Base-by-base conservation (phyloP, 2,329 filamentous ascomycete species). In the Ophiostoma pallidulum region DNA sequence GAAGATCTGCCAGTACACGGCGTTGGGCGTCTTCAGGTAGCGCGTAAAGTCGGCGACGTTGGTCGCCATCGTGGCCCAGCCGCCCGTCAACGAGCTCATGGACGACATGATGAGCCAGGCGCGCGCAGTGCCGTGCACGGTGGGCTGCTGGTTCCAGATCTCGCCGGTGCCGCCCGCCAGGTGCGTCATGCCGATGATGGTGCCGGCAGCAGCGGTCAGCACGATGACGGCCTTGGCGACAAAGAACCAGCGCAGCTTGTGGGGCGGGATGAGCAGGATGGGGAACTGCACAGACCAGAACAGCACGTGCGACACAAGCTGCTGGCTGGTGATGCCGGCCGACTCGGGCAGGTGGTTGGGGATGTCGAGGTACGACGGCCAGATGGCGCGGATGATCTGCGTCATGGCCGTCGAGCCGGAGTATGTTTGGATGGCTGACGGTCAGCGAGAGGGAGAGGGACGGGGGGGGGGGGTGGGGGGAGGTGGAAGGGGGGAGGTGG, bases 271-370 rank as follows among this genome's bases (percentile, higher is more conserved):
- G 46, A 70, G 62, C 32, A 75, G 55, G 43, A 75, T 64, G 8
- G 71, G 73, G n/a, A 75, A 58, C 52, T 73, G 71, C 2, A 71
- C 56, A 3, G 32, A 42, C 71, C 71, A 74, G 58, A 74, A 75
- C 20, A 75, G 50, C 54, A 76, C 68, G 54, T 73, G 73, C 12
- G 64, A 65, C 19, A 74, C 57, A 65, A 76, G 69, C n/a, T 68
- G 68, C 51, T 72, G 68, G 4, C 69, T 72, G 9, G 68, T 68
- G 39, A 75, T 73, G 41, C 71, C 71, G 39, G 71, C 66, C 8
- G 38, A 33, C 13, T 58, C 60, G 2, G 66, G 63, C 38, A 71
- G 59, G 42, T 63, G 60, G 50, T 71, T 69, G 3, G 66, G 65
- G 18, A 71, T 63, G 54, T 63, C 58, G 26, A 60, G 55, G 53